These are phyloP conservation scores for Aspergillus baeticus DNA, from an alignment of 495 filamentous ascomycete species.

Conservation along the genomic window DNA sequence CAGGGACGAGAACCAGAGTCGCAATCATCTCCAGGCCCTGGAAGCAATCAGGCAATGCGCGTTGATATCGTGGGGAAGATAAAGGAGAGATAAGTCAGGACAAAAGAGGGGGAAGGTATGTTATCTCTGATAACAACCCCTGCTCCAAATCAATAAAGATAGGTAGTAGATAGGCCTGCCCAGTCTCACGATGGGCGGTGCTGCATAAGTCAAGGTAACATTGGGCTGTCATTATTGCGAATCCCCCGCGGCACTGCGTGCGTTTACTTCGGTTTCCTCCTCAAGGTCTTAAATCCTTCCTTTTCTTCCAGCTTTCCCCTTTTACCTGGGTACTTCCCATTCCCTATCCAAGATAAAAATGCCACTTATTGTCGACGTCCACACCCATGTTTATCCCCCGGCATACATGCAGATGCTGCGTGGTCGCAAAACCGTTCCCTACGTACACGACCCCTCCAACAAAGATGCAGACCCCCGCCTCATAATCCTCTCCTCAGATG, in stretches of 20 bases:
- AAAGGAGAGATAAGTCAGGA: background rate
- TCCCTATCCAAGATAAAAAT: slow-evolving; percentile 11
- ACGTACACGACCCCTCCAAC: slow-evolving; percentile 69
- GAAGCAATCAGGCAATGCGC: background rate
- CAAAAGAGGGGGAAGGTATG: background rate
- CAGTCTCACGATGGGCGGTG: too few relatives aligned
- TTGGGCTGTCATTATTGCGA: too few relatives aligned
- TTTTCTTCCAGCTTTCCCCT: background rate
- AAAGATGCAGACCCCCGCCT: slow-evolving; percentile 60
- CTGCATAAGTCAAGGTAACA: too few relatives aligned
- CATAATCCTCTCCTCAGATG: slow-evolving; percentile 71
- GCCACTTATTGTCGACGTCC: slow-evolving; percentile 73
- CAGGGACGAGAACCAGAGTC: background rate
- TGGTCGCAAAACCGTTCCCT: slow-evolving; percentile 72
- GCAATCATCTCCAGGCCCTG: background rate
- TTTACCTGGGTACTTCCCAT: background rate
- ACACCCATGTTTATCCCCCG: slow-evolving; percentile 92
- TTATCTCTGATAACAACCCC: background rate
- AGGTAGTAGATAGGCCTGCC: background rate
- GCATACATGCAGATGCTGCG: slow-evolving; percentile 79
- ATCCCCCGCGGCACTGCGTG: background rate
- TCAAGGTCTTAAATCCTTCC: background rate
- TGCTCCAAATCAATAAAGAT: background rate
- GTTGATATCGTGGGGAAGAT: background rate
- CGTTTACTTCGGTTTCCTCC: background rate